Conservation (phyloP, 2,329 filamentous ascomycete genomes). For the Epichloe gansuensis region DNA sequence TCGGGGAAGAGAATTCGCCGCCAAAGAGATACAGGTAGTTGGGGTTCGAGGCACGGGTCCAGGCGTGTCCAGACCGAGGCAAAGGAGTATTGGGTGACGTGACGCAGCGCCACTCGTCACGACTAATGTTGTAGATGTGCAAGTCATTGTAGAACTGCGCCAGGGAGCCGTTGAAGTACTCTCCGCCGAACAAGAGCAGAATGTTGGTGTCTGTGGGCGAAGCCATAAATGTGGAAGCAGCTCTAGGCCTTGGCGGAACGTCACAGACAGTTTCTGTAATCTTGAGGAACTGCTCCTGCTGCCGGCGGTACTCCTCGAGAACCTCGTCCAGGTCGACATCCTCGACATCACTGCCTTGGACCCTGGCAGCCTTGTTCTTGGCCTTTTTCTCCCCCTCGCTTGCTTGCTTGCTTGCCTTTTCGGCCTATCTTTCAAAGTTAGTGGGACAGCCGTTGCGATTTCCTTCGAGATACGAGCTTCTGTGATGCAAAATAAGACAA, state of each 20-base stretch:
- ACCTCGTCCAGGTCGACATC: conserved; percentile 89
- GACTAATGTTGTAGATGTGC: conserved; percentile 62
- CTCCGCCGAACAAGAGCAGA: conserved; percentile 82
- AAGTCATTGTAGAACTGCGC: conserved; percentile 60
- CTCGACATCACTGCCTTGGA: conserved; percentile 75
- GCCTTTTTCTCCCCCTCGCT: conserved; percentile 83
- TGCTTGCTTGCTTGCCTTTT: conserved; percentile 66
- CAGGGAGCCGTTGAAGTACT: conserved; percentile 86
- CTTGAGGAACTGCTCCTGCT: conserved; percentile 89
- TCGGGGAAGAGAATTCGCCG: conserved; percentile 91
- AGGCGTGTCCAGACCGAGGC: conserved; percentile 84
- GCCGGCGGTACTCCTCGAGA: conserved; percentile 80
- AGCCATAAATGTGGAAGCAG: conserved; percentile 70
- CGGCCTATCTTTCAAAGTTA: conserved; percentile 25
- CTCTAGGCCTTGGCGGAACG: conserved; percentile 62
- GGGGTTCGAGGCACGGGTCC: conserved; percentile 78
- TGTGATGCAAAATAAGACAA: neutral
- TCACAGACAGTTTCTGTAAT: conserved; percentile 68
- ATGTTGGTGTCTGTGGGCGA: conserved; percentile 80
- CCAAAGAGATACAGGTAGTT: conserved; percentile 85
- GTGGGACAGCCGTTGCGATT: neutral
- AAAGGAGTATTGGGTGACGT: conserved; percentile 85
- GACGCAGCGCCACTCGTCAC: conserved; percentile 81
- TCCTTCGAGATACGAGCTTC: neutral
- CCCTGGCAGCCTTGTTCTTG: conserved; percentile 55